These are phyloP conservation scores for Rhododendron henanense DNA, from an alignment of 148 eudicot genomes.

Conservation along the genomic window DNA sequence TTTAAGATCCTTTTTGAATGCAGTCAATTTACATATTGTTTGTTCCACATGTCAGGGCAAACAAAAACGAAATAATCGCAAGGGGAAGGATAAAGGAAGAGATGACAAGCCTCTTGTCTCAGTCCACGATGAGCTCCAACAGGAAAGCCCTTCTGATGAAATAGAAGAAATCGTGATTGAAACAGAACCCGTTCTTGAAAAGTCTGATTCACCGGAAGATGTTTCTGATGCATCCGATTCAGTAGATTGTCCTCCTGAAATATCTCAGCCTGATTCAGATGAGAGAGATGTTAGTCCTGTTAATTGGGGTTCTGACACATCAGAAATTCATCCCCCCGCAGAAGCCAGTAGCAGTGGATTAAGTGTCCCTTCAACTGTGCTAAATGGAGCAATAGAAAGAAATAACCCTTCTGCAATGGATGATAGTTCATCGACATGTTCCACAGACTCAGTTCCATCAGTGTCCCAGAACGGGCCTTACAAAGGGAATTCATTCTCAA, in stretches of 20 bases:
- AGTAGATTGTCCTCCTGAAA: slow-evolving; percentile 44
- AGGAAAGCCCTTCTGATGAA: slow-evolving; percentile 27
- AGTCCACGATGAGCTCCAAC: slow-evolving; percentile 33
- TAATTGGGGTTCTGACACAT: slow-evolving; percentile 70
- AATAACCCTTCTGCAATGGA: slow-evolving; percentile 48
- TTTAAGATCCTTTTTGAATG: not conserved
- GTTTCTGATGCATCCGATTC: slow-evolving; percentile 70
- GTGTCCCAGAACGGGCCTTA: slow-evolving; percentile 42
- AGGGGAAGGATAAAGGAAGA: slow-evolving; percentile 67
- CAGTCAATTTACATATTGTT: not conserved
- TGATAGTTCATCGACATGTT: slow-evolving; percentile 79
- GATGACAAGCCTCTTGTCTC: slow-evolving; percentile 39
- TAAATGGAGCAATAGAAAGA: slow-evolving; percentile 49
- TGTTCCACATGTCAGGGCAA: slow-evolving; percentile 48
- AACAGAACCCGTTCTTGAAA: slow-evolving; percentile 37
- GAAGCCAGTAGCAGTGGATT: slow-evolving; percentile 50
- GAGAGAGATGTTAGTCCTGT: slow-evolving; percentile 52
- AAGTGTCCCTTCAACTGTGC: slow-evolving; percentile 38
- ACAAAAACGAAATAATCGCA: slow-evolving; percentile 79
- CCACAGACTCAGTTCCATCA: slow-evolving; percentile 68
- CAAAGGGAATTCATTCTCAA: slow-evolving; percentile 35
- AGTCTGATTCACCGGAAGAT: slow-evolving; percentile 56
- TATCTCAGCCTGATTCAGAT: slow-evolving; percentile 54
- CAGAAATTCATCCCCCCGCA: slow-evolving; percentile 51
- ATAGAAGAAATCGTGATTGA: slow-evolving; percentile 24